Evolutionary conservation across 2,329 filamentous ascomycete genomes (phyloP).

Genomic region (Talaromyces pinophilus): DNA sequence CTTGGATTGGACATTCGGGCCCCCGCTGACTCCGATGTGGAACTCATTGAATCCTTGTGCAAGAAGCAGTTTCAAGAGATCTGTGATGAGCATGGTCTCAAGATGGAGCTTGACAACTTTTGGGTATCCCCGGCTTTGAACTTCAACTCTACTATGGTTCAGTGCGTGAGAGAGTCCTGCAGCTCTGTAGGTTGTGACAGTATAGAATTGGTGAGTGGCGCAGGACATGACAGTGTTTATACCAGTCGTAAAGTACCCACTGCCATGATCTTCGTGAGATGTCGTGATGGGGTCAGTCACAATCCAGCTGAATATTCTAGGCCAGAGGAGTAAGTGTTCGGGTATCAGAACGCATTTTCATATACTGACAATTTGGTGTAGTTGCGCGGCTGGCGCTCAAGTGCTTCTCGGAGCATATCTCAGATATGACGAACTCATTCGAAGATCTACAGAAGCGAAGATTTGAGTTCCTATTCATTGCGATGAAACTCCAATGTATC

Average conservation of each 20-base stretch:
- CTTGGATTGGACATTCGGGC: conserved; percentile 67
- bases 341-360: background rate
- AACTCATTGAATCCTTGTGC: conserved; percentile 16
- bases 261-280: conserved; percentile 68
- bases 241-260: conserved; percentile 61
- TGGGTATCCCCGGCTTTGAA: conserved; percentile 17
- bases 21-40: conserved; percentile 19
- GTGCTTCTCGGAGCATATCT: conserved; percentile 20
- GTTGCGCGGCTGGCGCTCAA: conserved; percentile 13
- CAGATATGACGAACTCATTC: conserved; percentile 15
- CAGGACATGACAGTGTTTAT: conserved; percentile 57
- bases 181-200: background rate
- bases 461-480: background rate
- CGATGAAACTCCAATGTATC: background rate
- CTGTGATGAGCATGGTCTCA: background rate
- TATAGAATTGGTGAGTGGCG: conserved; percentile 18
- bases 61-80: conserved; percentile 4
- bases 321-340: conserved; percentile 18
- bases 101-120: conserved; percentile 13
- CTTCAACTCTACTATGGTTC: conserved; percentile 12
- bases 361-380: background rate
- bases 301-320: conserved; percentile 59
- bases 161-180: conserved; percentile 14
- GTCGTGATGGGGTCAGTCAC: conserved; percentile 63
- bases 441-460: background rate